Base-by-base conservation (phyloP, 176 grass and related monocot species). In the Raddia distichophylla region DNA sequence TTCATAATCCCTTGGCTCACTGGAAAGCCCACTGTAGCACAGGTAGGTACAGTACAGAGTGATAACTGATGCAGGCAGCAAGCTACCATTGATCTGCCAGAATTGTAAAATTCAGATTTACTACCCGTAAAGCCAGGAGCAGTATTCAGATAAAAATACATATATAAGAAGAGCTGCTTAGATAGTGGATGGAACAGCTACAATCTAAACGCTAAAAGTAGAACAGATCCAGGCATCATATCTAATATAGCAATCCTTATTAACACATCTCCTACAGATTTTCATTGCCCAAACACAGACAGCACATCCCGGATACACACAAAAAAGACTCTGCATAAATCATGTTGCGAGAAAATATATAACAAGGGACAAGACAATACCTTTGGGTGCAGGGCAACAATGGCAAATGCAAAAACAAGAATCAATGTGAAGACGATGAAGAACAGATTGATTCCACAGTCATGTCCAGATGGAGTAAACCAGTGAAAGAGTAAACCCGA, bases 361-460 rank as follows among this genome's bases (percentile, higher is more conserved):
- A 83, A 2, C 2, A 62, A 8, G 15, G 9, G 4, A 69, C 6
- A 58, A 57, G 56, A 69, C 11, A 60, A 67, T 87, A 99, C 96
- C 90, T 99, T 99, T 66, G 96, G 96, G 63, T 99, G 96, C 67
- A 99, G 88, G 7, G 93, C 93, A 83, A 99, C 87, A 80, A 91
- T 79, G 13, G 93, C 93, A 8, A 99, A 99, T 6, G 71, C 62
- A 82, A 95, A 91, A 22, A 91, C 93, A 69, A 99, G 93, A 74
- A 95, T 91, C 80, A 99, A 72, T 44, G 93, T 99, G 80, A 90
- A 88, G 71, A 99, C 87, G 22, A 95, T 92, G 82, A 99, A 99
- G 77, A 95, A 99, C 62, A 90, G 57, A 64, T 99, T 99, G 52
- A 99, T 85, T 76, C 96, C 96, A 8, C 96, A 99, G 46, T 99